Conservation (phyloP, 805 yeast genomes). For the Candida khao-thaluensis region DNA sequence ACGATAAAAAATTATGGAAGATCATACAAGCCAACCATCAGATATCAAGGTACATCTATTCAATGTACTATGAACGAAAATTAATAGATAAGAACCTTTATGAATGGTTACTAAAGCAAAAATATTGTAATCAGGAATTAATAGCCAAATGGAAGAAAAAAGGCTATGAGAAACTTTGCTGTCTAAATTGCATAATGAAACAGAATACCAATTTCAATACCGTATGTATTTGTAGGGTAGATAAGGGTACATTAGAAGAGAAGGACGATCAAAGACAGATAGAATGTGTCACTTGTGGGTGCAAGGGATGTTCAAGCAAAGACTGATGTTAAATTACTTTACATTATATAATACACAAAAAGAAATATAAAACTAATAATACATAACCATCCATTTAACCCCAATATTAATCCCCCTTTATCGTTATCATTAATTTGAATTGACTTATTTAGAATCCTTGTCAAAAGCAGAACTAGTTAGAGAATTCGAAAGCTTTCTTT, state of each 20-base stretch:
- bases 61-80: constrained; percentile 67
- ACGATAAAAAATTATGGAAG: constrained; percentile 65
- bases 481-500: constrained; percentile 9
- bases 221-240: constrained; percentile 85
- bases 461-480: not conserved
- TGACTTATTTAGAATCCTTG: not conserved
- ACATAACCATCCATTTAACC: constrained; percentile 3
- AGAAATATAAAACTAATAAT: constrained; percentile 6
- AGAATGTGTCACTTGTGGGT: constrained; percentile 80
- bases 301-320: constrained; percentile 77
- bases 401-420: too few relatives aligned
- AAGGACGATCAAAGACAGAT: constrained; percentile 27
- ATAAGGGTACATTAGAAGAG: constrained; percentile 50
- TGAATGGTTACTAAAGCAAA: constrained; percentile 68
- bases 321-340: constrained; percentile 40
- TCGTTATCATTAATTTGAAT: too few relatives aligned
- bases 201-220: constrained; percentile 61
- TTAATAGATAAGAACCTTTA: constrained; percentile 67
- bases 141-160: constrained; percentile 81
- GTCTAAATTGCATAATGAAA: constrained; percentile 71
- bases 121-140: constrained; percentile 63
- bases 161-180: constrained; percentile 86
- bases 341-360: constrained; percentile 10
- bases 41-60: constrained; percentile 72
- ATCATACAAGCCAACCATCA: constrained; percentile 71